A percentile compares a stretch with the other conserved stretches of the same genome.
These are phyloP conservation scores for Ilex paraguariensis DNA, from an alignment of 305 asterid species.

Conservation along the genomic window DNA sequence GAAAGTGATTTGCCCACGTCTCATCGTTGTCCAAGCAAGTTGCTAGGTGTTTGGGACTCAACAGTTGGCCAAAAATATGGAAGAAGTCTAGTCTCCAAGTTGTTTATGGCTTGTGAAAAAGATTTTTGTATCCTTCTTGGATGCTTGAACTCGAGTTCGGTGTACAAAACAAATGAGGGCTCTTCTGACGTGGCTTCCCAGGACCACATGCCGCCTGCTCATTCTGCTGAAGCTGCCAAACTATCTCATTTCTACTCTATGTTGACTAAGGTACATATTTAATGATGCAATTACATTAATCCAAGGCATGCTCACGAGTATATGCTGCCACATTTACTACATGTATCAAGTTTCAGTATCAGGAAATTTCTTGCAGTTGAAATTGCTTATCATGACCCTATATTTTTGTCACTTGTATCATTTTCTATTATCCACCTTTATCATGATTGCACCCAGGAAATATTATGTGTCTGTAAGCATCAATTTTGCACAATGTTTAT, in stretches of 20 bases:
- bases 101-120: constrained; percentile 50
- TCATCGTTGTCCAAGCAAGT: constrained; percentile 34
- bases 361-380: no score
- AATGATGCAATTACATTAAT: no score
- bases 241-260: constrained; percentile 55
- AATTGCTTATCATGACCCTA: no score
- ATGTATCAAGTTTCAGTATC: no score
- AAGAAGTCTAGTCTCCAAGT: constrained; percentile 47
- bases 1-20: constrained; percentile 16
- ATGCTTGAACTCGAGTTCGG: constrained; percentile 34
- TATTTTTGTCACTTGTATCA: no score
- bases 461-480: no score
- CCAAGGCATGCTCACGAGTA: no score
- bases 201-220: constrained; percentile 22
- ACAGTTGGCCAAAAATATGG: constrained; percentile 46
- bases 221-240: constrained; percentile 51
- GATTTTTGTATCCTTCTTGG: constrained; percentile 72
- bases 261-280: constrained; percentile 63
- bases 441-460: no score
- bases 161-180: constrained; percentile 16
- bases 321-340: no score
- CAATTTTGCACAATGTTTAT: no score
- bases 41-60: constrained; percentile 61
- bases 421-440: no score
- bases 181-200: constrained; percentile 19